These are phyloP conservation scores for Mortierella sp. DNA, from an alignment of 371 early-diverging fungal genomes.

Conservation along the genomic window DNA sequence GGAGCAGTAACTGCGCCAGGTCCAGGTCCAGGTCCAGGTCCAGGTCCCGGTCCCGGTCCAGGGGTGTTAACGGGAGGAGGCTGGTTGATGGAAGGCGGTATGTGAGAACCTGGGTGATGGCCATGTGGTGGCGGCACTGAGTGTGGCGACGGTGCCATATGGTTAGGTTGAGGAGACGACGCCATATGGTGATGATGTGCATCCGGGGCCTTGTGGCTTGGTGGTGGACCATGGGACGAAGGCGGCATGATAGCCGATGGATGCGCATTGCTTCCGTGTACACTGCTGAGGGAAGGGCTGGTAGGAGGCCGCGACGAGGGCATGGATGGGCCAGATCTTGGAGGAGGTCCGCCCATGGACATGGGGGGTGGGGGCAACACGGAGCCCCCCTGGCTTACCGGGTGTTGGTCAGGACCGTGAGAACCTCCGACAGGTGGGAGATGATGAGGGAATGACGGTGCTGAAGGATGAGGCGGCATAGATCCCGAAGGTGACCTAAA, in stretches of 20 bases:
- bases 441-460: constrained; percentile 49
- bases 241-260: constrained; percentile 52
- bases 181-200: constrained; percentile 50
- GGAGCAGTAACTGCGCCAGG: constrained; percentile 22
- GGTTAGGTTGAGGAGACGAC: constrained; percentile 48
- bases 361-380: constrained; percentile 49
- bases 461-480: constrained; percentile 51
- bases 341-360: constrained; percentile 38
- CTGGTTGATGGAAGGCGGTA: constrained; percentile 43
- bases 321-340: constrained; percentile 48
- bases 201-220: constrained; percentile 41
- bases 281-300: constrained; percentile 46
- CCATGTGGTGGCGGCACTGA: constrained; percentile 42
- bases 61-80: constrained; percentile 30
- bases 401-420: constrained; percentile 47
- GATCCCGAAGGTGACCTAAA: constrained; percentile 53
- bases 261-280: constrained; percentile 29
- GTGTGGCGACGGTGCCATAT: constrained; percentile 46
- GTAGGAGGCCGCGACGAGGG: constrained; percentile 49
- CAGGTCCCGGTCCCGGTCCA: constrained; percentile 31
- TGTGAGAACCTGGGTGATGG: constrained; percentile 35
- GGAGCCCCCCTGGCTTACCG: constrained; percentile 44
- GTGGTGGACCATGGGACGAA: constrained; percentile 44
- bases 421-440: constrained; percentile 49
- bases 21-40: constrained; percentile 32